Conservation (phyloP, 2,329 filamentous ascomycete genomes). For the Diaporthe sp. region DNA sequence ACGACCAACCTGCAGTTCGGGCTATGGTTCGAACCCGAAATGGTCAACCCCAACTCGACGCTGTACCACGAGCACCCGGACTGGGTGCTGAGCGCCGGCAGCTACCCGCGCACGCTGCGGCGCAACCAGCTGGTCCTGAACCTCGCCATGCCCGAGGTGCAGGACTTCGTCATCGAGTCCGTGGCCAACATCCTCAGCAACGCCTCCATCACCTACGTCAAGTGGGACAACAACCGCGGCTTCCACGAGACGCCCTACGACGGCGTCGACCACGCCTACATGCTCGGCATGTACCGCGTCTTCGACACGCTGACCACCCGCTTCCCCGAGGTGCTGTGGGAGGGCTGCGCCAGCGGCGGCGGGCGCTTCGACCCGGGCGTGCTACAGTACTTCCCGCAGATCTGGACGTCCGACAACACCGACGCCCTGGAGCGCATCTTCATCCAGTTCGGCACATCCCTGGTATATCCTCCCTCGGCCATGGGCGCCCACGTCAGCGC, state of each 20-base stretch:
- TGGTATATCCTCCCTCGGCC: constrained; percentile 72
- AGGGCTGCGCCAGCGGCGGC: constrained; percentile 76
- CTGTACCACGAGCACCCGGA: constrained; percentile 74
- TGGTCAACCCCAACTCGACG: constrained; percentile 74
- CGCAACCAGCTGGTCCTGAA: constrained; percentile 75
- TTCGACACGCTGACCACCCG: constrained; percentile 70
- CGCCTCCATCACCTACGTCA: constrained; percentile 71
- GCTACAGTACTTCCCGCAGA: constrained; percentile 75
- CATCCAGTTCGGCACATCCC: constrained; percentile 75
- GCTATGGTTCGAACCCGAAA: constrained; percentile 78
- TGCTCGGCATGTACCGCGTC: constrained; percentile 74
- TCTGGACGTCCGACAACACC: constrained; percentile 77
- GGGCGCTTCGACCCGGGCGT: constrained; percentile 75
- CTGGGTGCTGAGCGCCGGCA: constrained; percentile 72
- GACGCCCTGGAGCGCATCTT: constrained; percentile 72
- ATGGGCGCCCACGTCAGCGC: constrained; percentile 77
- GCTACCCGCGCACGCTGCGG: constrained; percentile 67
- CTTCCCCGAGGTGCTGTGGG: constrained; percentile 75
- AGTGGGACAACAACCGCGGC: constrained; percentile 78
- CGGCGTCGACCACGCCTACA: constrained; percentile 69
- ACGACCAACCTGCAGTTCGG: constrained; percentile 69
- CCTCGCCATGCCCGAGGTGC: constrained; percentile 71
- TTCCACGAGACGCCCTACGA: constrained; percentile 72
- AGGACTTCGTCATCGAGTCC: constrained; percentile 71
- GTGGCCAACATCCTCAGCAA: constrained; percentile 68